Conservation (phyloP, 2,329 filamentous ascomycete genomes). For the Cercospora sesami region DNA sequence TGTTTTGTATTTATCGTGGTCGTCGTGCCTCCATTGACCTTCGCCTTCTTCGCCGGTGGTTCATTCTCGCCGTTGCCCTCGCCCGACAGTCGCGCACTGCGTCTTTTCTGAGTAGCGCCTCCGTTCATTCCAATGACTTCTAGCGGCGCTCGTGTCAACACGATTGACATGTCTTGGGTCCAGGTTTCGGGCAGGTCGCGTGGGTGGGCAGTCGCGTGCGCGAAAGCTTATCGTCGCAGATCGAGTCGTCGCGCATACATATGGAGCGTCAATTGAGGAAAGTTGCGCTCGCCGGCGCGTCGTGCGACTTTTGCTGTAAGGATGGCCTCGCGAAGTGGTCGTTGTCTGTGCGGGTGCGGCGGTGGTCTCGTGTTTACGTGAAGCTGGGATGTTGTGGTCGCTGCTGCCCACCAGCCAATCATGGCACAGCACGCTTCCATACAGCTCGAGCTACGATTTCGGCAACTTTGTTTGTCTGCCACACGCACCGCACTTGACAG, state of each 20-base stretch:
- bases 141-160: constrained; percentile 46
- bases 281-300: constrained; percentile 10
- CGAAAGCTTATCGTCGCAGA: constrained; percentile 16
- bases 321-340: constrained; percentile 12
- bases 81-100: constrained; percentile 47
- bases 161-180: constrained; percentile 39
- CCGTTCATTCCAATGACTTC: constrained; percentile 52
- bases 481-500: not conserved
- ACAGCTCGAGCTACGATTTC: constrained; percentile 7
- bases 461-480: not conserved
- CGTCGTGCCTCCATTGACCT: constrained; percentile 39
- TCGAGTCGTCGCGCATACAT: constrained; percentile 19
- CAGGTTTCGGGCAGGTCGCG: constrained; percentile 5
- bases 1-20: constrained; percentile 42
- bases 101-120: constrained; percentile 48
- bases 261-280: not conserved
- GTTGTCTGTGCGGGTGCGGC: constrained; percentile 3
- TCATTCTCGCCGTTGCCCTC: constrained; percentile 48
- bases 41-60: constrained; percentile 46
- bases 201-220: constrained; percentile 17
- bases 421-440: not conserved
- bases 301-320: constrained; percentile 6
- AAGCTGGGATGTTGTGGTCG: constrained; percentile 7
- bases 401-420: constrained; percentile 3
- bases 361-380: constrained; percentile 14